phyloP scores from a whole-genome alignment of 2,329 filamentous ascomycete genomes.

The Penicillium decumbens region DNA sequence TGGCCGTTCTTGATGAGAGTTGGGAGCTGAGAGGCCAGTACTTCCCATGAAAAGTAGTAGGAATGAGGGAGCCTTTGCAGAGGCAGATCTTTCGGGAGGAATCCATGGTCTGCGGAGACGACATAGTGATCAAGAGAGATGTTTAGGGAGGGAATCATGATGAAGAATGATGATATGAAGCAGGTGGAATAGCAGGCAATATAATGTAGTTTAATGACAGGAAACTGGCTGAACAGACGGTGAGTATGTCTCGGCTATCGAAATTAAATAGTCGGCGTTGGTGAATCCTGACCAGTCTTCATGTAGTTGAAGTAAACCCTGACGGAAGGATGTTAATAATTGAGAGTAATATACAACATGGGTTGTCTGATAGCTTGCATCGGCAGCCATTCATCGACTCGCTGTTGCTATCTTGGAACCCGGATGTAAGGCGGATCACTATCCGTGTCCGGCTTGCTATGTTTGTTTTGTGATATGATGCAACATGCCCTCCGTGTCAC shows the following conservation, averaged over 20 bases:
- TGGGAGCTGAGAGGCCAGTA: slow-evolving; percentile 71
- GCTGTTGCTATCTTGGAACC: slow-evolving; percentile 13
- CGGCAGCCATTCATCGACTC: slow-evolving; percentile 5
- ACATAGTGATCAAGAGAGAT: slow-evolving; percentile 63
- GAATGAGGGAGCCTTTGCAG: slow-evolving; percentile 69
- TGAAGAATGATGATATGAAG: neutral
- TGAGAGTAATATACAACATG: slow-evolving; percentile 1
- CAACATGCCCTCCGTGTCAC: neutral
- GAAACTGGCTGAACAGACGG: neutral
- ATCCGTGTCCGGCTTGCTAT: slow-evolving; percentile 14
- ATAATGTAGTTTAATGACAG: neutral
- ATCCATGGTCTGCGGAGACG: slow-evolving; percentile 59
- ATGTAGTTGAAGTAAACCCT: neutral
- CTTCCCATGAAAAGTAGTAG: slow-evolving; percentile 91
- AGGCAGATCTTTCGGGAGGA: slow-evolving; percentile 72
- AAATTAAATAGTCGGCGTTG: neutral
- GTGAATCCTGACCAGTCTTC: neutral
- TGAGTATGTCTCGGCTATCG: neutral
- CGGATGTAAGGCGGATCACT: slow-evolving; percentile 18
- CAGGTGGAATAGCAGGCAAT: neutral
- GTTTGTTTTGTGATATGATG: neutral
- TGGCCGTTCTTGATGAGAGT: slow-evolving; percentile 70
- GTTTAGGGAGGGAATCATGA: slow-evolving; percentile 26
- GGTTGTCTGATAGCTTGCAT: slow-evolving; percentile 13
- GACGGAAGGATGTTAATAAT: neutral